These are phyloP conservation scores for Phytophthora kernoviae DNA, from an alignment of 352 stramenopile genomes.

Conservation along the genomic window DNA sequence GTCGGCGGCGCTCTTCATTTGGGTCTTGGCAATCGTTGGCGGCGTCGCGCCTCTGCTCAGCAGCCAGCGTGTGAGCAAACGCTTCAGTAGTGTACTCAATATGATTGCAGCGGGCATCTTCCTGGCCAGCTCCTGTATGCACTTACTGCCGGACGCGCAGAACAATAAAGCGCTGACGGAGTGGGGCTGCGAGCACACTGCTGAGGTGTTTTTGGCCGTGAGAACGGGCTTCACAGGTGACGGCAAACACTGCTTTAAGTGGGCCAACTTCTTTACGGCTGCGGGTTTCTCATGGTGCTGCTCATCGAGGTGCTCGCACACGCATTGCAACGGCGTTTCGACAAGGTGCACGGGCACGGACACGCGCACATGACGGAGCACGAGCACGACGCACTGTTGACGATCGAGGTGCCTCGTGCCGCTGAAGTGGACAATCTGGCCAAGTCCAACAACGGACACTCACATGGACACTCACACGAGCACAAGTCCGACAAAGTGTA, in stretches of 20 bases:
- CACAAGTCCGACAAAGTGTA: conserved; percentile 18
- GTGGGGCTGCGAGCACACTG: conserved; percentile 49
- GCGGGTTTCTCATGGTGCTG: conserved; percentile 77
- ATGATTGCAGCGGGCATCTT: conserved; percentile 86
- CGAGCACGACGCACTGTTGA: conserved; percentile 30
- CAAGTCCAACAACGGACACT: conserved; percentile 3
- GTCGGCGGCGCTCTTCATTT: conserved; percentile 60
- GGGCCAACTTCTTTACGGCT: conserved; percentile 84
- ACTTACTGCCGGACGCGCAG: conserved; percentile 79
- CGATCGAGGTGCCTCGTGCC: conserved; percentile 18
- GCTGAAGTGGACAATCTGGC: conserved; percentile 12
- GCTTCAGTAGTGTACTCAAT: conserved; percentile 69
- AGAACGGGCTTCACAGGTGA: conserved; percentile 29
- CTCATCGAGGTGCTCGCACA: conserved; percentile 77
- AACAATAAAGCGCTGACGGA: conserved; percentile 58
- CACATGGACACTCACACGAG: conserved; percentile 10
- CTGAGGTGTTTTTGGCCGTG: conserved; percentile 39
- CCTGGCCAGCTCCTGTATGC: conserved; percentile 76
- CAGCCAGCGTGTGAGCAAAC: conserved; percentile 39
- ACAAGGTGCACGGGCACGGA: conserved; percentile 21
- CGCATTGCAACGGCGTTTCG: conserved; percentile 51
- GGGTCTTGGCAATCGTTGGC: conserved; percentile 54
- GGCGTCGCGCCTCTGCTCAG: conserved; percentile 60
- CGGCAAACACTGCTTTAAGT: conserved; percentile 65
- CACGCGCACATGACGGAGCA: conserved; percentile 23